Base-by-base conservation (phyloP, 495 filamentous ascomycete genomes). In the Penicillium odoratum region DNA sequence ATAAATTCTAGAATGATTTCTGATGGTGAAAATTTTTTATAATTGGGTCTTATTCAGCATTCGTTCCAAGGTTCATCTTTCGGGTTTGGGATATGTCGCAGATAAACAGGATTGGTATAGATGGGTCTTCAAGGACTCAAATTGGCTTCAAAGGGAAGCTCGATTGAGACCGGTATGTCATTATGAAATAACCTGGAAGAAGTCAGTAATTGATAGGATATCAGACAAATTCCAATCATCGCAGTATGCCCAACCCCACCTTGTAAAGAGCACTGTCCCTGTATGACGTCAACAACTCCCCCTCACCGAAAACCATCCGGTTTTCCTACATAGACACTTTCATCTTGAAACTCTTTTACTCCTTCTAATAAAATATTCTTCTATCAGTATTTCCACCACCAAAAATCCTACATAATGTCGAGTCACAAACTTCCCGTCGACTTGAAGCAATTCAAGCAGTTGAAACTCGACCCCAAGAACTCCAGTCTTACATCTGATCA, bases 381-480 rank as follows among this genome's bases (percentile, higher is more conserved):
- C 2, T 21, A 21, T 21, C 33, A 36, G 1, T 9, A 9, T 36
- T 8, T 33, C 6, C 30, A 9, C 33, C 8, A 9, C 33, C 33
- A 36, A 47, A 16, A n/a, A 3, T 8, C 11, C 29, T 55, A 30
- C 56, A 69, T 16, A n/a, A 69, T 69, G 66, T 21, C 56, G 7
- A 31, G 55, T 52, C 51, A 66, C 53, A 68, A 62, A 40, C 69
- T 75, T 56, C 73, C 73, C 18, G 73, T 75, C 45, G 69, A 74
- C 61, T 60, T 75, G 43, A 60, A 62, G 52, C 69, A 73, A 51
- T 75, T 75, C 69, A 74, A 75, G 59, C 65, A 70, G 45, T 64
- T 75, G 3, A 62, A 68, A 62, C 71, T 75, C 49, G 69, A 74
- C 48, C 60, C 71, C 33, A 69, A 64, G 52, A 71, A 57, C 56